Evolutionary conservation across 1,284 basidiomycete genomes (phyloP), one percentile per base, ranked within the genome.

Genomic region (Inonotus hispidus): DNA sequence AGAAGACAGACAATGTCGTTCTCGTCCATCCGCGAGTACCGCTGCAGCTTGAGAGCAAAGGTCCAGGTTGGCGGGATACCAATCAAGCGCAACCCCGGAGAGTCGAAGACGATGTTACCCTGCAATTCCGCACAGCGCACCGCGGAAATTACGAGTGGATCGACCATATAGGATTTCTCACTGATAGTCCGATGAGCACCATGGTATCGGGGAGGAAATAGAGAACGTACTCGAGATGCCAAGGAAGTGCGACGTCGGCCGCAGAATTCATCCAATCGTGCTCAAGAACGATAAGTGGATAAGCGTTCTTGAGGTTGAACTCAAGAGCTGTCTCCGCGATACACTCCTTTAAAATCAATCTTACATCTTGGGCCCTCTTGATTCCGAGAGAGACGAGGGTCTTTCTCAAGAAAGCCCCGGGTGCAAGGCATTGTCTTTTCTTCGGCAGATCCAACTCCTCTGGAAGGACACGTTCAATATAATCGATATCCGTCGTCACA

Each of bases 181-280:
- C 60, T 61, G 41, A 14, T n/a, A 47, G 21, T 27, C 23, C 7
- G 23, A 32, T 45, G 39, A 57, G n/a, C 14, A 27, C 10, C 50
- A 25, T 47, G 11, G 10, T 4, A 25, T 21, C 21, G 50, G 47
- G 6, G 32, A 41, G 14, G 43, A 46, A 45, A 32, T 19, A 37
- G 45, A 29, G 27, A 11, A 53, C 60, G 47, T 43, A 61, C 60
- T 61, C 60, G 37, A 61, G 55, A 52, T 52, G 46, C 60, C 60
- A 61, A 23, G 60, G 60, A 29, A 61, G 54, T 4, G 55, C 35
- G 16, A 61, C 49, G 35, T 61, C 60, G 21, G 46, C 39, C 16
- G 54, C 43, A 43, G 54, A 19, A 37, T 61, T 61, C 60, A 61
- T 61, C 60, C 60, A 61, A 45, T 61, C 54, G 27, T 56, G 25